Conservation (phyloP, 169 alveolate genomes). For the Perkinsus chesapeaki region DNA sequence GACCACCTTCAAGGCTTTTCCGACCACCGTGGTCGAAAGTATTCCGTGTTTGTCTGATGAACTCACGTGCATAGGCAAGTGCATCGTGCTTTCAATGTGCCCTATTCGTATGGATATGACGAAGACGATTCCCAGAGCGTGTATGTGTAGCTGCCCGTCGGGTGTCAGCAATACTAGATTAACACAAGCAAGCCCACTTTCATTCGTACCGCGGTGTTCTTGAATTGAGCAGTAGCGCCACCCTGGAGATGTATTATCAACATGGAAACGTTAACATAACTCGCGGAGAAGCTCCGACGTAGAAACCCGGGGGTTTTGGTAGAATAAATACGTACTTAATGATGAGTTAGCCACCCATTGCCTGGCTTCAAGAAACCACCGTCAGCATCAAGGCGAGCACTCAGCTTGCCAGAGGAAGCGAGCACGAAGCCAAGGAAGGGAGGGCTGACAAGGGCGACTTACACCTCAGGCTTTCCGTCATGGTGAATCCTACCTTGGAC, state of each 20-base stretch:
- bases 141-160: not conserved
- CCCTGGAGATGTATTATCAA: not conserved
- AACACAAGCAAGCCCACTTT: not conserved
- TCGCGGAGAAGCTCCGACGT: not conserved
- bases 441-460: slow-evolving; percentile 29
- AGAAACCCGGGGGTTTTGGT: not conserved
- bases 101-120: too few species aligned
- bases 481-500: slow-evolving; percentile 31
- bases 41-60: too few species aligned
- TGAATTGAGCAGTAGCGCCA: not conserved
- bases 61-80: too few species aligned
- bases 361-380: not conserved
- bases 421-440: slow-evolving; percentile 38
- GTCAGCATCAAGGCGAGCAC: slow-evolving; percentile 15
- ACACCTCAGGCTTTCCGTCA: not conserved
- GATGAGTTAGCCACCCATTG: not conserved
- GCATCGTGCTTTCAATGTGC: too few species aligned
- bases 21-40: too few species aligned
- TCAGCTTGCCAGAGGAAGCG: slow-evolving; percentile 35
- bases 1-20: too few species aligned
- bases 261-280: not conserved
- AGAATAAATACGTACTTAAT: not conserved
- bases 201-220: not conserved
- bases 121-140: not conserved
- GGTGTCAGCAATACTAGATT: too few species aligned